Base-by-base conservation (phyloP, 2,329 filamentous ascomycete genomes). In the Penicillium thymicola region DNA sequence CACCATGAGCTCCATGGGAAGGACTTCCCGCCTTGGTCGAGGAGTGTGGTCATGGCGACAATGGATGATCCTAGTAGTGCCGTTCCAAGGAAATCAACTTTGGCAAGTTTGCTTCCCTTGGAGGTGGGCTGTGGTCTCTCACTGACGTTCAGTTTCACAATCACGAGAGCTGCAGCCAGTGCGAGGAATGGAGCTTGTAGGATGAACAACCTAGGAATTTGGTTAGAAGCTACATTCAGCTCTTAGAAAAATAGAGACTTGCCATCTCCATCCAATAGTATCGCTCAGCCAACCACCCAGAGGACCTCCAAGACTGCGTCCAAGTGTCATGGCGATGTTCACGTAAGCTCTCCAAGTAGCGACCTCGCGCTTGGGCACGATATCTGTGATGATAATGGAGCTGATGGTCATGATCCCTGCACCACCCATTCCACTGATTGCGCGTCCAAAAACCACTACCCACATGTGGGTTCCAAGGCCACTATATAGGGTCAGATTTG, bases 181-280 rank as follows among this genome's bases (percentile, higher is more conserved):
- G 34, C 64, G 4, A 71, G 54, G 1, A 70, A 57, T 1, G 70
- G 70, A 4, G 60, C 63, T 46, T 72, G 70, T 0, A 69, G 51
- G 9, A 72, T 59, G 16, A 72, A 72, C 0, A 68, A 50, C 68
- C 69, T 71, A 18, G 0, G 13, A 5, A 38, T 5, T 38, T 4
- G 5, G 16, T 61, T 41, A 60, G 54, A 6, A 10, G 21, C 1
- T 3, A n/a, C 13, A 14, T 32, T 16, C 10, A 13, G 16, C 14
- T 25, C 2, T 2, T 0, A 8, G n/a, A 5, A 21, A 11, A 16
- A 4, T 14, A 2, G 1, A 5, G n/a, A 38, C 57, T 1, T 59
- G 83, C 85, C 85, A 87, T 70, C 86, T 75, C 86, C 86, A 89
- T 16, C 86, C 86, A 13, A 88, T 77, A 0, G 80, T 79, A 60